A percentile compares a stretch with the other conserved stretches of the same genome.
These are phyloP conservation scores for Pisolithus orientalis DNA, from an alignment of 768 basidiomycete genomes.

Conservation along the genomic window DNA sequence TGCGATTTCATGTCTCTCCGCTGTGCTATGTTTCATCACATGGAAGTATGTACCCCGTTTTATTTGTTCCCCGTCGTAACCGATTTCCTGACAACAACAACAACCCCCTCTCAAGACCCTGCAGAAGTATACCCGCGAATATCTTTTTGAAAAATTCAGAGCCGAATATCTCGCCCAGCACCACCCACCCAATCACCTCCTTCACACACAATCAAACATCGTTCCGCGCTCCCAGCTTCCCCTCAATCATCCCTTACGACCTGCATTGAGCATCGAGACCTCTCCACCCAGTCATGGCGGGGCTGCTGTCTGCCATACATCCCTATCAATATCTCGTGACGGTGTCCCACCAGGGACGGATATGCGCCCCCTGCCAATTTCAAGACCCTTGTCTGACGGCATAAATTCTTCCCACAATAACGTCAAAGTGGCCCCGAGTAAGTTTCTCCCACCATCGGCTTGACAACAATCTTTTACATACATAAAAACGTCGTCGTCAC, in stretches of 20 bases:
- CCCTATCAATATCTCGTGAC: constrained; percentile 42
- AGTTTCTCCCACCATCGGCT: constrained; percentile 18
- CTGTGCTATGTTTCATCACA: constrained; percentile 78
- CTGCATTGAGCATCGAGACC: constrained; percentile 59
- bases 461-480: constrained; percentile 6
- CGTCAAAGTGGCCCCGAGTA: constrained; percentile 31
- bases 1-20: constrained; percentile 77
- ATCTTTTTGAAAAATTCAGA: constrained; percentile 75
- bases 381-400: constrained; percentile 36
- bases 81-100: constrained; percentile 10
- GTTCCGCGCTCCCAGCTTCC: constrained; percentile 26
- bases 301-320: constrained; percentile 33
- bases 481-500: too few species aligned
- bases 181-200: constrained; percentile 39
- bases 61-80: constrained; percentile 9
- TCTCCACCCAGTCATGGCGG: constrained; percentile 36
- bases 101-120: constrained; percentile 48
- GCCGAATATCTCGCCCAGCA: constrained; percentile 51
- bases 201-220: constrained; percentile 33
- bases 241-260: constrained; percentile 39
- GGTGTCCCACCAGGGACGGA: constrained; percentile 37
- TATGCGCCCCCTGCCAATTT: constrained; percentile 36
- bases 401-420: constrained; percentile 20
- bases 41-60: constrained; percentile 69
- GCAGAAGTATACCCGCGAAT: constrained; percentile 79